phyloP scores from a whole-genome alignment of 1,284 basidiomycete species.

The Inonotus hispidus region DNA sequence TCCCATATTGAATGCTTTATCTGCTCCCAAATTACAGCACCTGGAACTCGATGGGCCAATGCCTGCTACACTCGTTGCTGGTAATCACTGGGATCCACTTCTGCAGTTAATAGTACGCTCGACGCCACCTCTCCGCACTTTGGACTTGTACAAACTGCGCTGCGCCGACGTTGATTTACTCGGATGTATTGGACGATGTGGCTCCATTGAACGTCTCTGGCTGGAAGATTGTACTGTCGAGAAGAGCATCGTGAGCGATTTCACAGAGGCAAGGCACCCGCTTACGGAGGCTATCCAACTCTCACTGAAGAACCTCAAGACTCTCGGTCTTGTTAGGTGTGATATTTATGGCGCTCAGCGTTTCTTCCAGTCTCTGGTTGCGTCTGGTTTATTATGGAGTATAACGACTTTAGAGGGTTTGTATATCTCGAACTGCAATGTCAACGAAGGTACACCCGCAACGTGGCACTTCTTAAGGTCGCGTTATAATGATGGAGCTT shows the following conservation, averaged over 20 bases:
- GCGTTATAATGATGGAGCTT: background rate
- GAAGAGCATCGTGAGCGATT: background rate
- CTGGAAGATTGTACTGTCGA: slow-evolving; percentile 9
- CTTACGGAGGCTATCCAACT: background rate
- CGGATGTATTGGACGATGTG: background rate
- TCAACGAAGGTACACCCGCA: background rate
- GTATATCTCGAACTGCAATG: slow-evolving; percentile 6
- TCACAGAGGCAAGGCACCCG: background rate
- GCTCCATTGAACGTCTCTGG: slow-evolving; percentile 7
- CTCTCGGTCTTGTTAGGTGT: slow-evolving; percentile 4
- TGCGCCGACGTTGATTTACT: slow-evolving; percentile 8
- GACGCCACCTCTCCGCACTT: background rate
- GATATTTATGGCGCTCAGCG: background rate
- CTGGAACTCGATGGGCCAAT: slow-evolving; percentile 11
- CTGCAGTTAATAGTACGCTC: background rate
- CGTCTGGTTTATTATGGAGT: slow-evolving; percentile 5
- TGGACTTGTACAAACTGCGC: slow-evolving; percentile 7
- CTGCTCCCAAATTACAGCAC: slow-evolving; percentile 1
- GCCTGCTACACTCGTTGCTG: background rate
- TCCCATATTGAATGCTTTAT: background rate
- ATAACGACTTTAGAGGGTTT: slow-evolving; percentile 5
- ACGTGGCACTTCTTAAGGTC: slow-evolving; percentile 2
- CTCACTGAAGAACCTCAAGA: background rate
- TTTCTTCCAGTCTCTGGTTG: background rate
- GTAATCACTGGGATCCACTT: slow-evolving; percentile 4